Percentiles rank a stretch among this genome's conserved stretches.
phyloP scores from a whole-genome alignment of 2,329 filamentous ascomycete genomes.

The Dichotomopilus funicola region DNA sequence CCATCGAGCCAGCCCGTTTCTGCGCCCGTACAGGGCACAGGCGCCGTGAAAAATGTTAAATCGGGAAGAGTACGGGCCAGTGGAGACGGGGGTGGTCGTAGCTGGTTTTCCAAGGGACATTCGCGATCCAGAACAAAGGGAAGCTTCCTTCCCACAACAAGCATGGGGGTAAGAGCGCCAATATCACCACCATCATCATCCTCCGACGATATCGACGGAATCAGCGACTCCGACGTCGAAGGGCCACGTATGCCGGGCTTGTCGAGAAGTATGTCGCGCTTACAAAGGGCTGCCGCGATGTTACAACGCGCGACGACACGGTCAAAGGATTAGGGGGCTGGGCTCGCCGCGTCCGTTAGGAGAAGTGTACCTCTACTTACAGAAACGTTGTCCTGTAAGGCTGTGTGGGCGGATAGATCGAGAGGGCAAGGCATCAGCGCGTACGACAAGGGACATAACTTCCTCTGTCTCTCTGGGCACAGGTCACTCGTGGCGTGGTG shows the following conservation, averaged over 20 bases:
- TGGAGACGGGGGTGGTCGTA: neutral
- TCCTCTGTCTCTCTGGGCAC: too few relatives aligned
- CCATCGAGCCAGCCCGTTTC: conserved; percentile 8
- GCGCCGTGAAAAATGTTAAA: neutral
- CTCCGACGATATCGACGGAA: conserved; percentile 6
- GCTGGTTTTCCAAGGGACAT: neutral
- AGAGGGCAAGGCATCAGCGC: too few relatives aligned
- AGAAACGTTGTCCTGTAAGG: neutral
- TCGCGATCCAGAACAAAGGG: neutral
- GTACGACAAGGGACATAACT: too few relatives aligned
- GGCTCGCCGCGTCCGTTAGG: neutral
- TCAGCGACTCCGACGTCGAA: conserved; percentile 11
- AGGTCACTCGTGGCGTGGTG: too few relatives aligned
- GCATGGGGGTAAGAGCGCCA: neutral
- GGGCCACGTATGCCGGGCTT: conserved; percentile 5
- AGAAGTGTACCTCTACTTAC: neutral
- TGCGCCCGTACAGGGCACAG: neutral
- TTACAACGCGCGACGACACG: conserved; percentile 15
- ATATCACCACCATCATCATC: neutral
- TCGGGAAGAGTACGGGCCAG: neutral
- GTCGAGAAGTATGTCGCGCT: conserved; percentile 15
- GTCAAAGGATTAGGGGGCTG: conserved; percentile 14
- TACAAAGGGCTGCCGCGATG: conserved; percentile 19
- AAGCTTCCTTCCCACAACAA: neutral
- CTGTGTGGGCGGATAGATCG: neutral